Conservation (phyloP, 1,284 basidiomycete genomes). For the Ceratobasidium sp. region DNA sequence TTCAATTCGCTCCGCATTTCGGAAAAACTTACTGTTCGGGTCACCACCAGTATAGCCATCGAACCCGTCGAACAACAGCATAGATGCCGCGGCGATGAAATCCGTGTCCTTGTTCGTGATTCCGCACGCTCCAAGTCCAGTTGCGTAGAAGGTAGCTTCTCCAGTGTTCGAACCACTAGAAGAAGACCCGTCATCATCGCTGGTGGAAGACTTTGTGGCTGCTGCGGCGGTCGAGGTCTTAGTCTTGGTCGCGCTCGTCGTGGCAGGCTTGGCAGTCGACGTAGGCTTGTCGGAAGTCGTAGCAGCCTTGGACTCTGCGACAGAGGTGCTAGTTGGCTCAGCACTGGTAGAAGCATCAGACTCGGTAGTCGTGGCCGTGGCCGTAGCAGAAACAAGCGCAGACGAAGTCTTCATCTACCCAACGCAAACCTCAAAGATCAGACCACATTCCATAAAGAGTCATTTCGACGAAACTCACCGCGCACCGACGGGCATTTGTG, state of each 20-base stretch:
- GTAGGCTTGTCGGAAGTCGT: constrained; percentile 17
- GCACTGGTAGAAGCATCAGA: constrained; percentile 13
- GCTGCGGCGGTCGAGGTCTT: constrained; percentile 27
- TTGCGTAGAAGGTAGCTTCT: constrained; percentile 66
- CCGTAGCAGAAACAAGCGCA: neutral
- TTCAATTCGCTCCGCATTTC: neutral
- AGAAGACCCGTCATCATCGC: constrained; percentile 12
- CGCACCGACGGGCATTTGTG: constrained; percentile 33
- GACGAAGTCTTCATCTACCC: constrained; percentile 3
- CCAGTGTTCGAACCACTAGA: constrained; percentile 36
- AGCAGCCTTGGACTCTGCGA: neutral
- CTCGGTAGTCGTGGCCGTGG: neutral
- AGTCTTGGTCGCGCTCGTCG: constrained; percentile 28
- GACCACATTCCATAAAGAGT: neutral
- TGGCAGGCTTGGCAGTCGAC: constrained; percentile 12
- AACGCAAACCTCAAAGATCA: too few species aligned
- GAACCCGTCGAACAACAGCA: constrained; percentile 68
- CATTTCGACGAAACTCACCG: constrained; percentile 19
- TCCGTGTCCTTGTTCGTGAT: constrained; percentile 67
- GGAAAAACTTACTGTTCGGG: constrained; percentile 62
- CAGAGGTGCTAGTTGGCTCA: constrained; percentile 32
- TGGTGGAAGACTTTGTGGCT: neutral
- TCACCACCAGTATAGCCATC: constrained; percentile 67
- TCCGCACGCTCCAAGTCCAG: constrained; percentile 80
- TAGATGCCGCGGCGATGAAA: constrained; percentile 73